These are phyloP conservation scores for Nothomitra cinnamomea DNA, from an alignment of 2,329 filamentous ascomycete species.

Conservation along the genomic window DNA sequence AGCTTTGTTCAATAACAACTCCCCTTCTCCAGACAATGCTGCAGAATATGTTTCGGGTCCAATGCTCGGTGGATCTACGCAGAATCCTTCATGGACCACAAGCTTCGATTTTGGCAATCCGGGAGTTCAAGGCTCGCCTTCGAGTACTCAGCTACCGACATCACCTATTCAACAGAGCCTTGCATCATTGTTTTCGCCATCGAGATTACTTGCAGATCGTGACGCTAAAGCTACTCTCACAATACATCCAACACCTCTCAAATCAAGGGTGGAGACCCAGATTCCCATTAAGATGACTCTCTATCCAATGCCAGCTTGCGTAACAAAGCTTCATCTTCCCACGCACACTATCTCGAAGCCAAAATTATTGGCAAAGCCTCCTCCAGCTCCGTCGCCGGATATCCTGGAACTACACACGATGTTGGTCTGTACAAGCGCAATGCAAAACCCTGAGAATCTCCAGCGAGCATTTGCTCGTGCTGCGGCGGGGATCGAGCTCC, in stretches of 20 bases:
- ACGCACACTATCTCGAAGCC: conserved; percentile 87
- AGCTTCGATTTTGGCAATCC: not conserved
- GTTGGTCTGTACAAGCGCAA: conserved; percentile 83
- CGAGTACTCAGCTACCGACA: conserved; percentile 1
- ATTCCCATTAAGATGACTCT: conserved; percentile 76
- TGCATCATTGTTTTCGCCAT: conserved; percentile 17
- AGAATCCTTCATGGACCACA: not conserved
- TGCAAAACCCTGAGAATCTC: conserved; percentile 52
- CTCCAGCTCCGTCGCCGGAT: conserved; percentile 48
- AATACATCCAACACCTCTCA: conserved; percentile 52
- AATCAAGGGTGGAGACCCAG: conserved; percentile 91
- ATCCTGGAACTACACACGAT: conserved; percentile 64
- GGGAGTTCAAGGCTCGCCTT: not conserved
- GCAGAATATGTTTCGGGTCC: conserved; percentile 10
- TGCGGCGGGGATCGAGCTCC: conserved; percentile 25
- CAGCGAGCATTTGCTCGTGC: conserved; percentile 49
- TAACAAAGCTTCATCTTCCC: conserved; percentile 71
- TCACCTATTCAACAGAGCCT: conserved; percentile 17
- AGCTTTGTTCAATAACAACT: conserved; percentile 23
- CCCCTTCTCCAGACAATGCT: conserved; percentile 30
- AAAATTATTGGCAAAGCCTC: conserved; percentile 65
- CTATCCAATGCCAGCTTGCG: conserved; percentile 54
- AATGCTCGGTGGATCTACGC: not conserved
- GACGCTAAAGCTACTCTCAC: conserved; percentile 29
- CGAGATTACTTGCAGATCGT: not conserved